These are phyloP conservation scores for Plectosphaerella sp. DNA, from an alignment of 2,329 filamentous ascomycete species.

Conservation along the genomic window DNA sequence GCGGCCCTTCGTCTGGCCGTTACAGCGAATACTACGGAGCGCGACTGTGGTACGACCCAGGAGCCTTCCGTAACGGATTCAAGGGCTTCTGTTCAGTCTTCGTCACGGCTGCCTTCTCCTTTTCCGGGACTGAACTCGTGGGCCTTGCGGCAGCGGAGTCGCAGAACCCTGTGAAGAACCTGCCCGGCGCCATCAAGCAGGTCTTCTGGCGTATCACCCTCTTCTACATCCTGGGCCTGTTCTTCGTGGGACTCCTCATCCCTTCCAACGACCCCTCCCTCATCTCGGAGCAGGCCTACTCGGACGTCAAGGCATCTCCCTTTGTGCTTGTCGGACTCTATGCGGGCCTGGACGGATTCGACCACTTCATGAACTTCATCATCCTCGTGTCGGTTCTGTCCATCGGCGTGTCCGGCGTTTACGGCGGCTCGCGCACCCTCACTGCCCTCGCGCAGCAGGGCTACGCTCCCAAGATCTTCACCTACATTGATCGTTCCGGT, in stretches of 20 bases:
- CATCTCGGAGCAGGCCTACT: conserved; percentile 2
- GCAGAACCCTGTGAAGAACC: conserved; percentile 62
- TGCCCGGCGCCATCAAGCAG: conserved; percentile 82
- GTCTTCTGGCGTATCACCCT: conserved; percentile 57
- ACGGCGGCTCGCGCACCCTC: conserved; percentile 55
- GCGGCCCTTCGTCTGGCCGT: conserved; percentile 45
- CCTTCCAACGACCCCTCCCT: conserved; percentile 40
- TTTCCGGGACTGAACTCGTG: conserved; percentile 70
- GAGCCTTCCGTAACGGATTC: conserved; percentile 67
- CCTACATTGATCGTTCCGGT: conserved; percentile 53
- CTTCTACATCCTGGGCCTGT: conserved; percentile 50
- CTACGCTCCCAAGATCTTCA: conserved; percentile 52
- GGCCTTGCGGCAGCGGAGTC: conserved; percentile 71
- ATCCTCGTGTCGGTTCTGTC: conserved; percentile 56
- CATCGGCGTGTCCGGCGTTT: conserved; percentile 55
- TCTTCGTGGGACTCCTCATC: conserved; percentile 47
- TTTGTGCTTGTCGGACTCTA: conserved; percentile 55
- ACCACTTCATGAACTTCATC: conserved; percentile 55
- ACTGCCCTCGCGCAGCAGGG: conserved; percentile 55
- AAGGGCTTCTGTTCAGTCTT: conserved; percentile 70
- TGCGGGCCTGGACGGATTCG: conserved; percentile 21
- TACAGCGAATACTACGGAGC: conserved; percentile 45
- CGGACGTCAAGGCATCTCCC: conserved; percentile 37
- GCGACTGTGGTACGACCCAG: conserved; percentile 44
- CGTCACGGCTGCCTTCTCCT: conserved; percentile 69